Evolutionary conservation across 2,329 filamentous ascomycete genomes (phyloP).

Genomic region (Venturia nashicola): DNA sequence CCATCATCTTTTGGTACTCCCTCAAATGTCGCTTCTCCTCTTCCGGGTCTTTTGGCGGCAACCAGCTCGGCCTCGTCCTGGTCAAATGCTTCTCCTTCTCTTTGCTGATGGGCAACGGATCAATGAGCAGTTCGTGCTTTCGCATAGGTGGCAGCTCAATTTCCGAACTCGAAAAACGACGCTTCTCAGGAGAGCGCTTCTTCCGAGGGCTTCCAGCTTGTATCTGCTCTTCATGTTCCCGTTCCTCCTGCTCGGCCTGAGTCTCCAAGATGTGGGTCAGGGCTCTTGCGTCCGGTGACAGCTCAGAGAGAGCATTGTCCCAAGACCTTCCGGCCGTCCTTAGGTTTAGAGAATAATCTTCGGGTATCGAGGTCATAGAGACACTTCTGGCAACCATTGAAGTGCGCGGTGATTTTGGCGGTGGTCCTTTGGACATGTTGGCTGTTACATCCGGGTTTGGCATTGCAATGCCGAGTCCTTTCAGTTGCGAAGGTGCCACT

Average conservation of each 20-base stretch:
- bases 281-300: constrained; percentile 61
- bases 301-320: constrained; percentile 55
- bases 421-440: not conserved
- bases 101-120: constrained; percentile 71
- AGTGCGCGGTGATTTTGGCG: constrained; percentile 14
- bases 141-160: constrained; percentile 52
- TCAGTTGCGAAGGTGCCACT: not conserved
- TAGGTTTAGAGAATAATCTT: not conserved
- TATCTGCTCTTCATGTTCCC: constrained; percentile 38
- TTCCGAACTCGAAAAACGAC: constrained; percentile 37
- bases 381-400: constrained; percentile 14
- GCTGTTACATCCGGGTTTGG: not conserved
- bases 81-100: constrained; percentile 78
- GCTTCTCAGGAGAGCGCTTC: constrained; percentile 26
- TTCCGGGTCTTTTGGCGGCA: constrained; percentile 75
- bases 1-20: constrained; percentile 76
- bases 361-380: constrained; percentile 7
- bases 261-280: constrained; percentile 72
- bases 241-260: constrained; percentile 52
- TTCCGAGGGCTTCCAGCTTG: constrained; percentile 27
- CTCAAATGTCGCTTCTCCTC: constrained; percentile 84
- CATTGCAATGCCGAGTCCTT: constrained; percentile 4
- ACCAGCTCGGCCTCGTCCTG: constrained; percentile 66
- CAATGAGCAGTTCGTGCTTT: constrained; percentile 69
- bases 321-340: constrained; percentile 45